phyloP scores from a whole-genome alignment of 2,329 filamentous ascomycete species.

The Akanthomyces dipterigenus region DNA sequence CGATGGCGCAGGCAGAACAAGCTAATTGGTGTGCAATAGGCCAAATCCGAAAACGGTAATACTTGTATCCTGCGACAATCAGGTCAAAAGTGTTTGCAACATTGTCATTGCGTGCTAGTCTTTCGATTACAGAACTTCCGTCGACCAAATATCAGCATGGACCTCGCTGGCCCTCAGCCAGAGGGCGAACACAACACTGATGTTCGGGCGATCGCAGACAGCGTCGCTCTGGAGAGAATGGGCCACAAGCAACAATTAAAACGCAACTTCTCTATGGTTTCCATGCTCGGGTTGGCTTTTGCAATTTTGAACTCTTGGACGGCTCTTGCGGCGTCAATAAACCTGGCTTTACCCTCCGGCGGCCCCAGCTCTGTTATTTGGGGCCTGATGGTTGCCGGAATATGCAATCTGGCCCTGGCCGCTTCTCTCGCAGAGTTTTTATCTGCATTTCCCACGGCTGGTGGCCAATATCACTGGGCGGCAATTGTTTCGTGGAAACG shows the following conservation, averaged over 20 bases:
- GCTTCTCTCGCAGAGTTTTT: conserved; percentile 65
- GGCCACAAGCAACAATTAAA: conserved; percentile 44
- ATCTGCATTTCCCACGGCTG: conserved; percentile 53
- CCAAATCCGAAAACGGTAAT: too few species aligned
- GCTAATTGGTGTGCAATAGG: too few species aligned
- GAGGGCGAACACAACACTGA: background rate
- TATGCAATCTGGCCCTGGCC: conserved; percentile 65
- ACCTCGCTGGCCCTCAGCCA: background rate
- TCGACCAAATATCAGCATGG: background rate
- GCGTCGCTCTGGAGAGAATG: conserved; percentile 34
- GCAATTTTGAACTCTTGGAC: conserved; percentile 46
- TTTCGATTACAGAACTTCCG: background rate
- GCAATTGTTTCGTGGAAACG: conserved; percentile 54
- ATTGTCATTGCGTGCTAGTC: too few species aligned
- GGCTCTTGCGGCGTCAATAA: conserved; percentile 40
- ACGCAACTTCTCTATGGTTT: conserved; percentile 42
- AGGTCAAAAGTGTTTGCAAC: too few species aligned
- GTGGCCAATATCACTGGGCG: conserved; percentile 67
- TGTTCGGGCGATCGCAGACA: conserved; percentile 19
- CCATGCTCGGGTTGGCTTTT: conserved; percentile 41
- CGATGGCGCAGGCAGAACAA: too few species aligned
- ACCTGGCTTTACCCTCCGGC: conserved; percentile 57
- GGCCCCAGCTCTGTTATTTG: conserved; percentile 68
- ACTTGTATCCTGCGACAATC: too few species aligned
- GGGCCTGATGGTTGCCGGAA: conserved; percentile 54